Percentiles rank a stretch among this genome's conserved stretches.
Conservation (phyloP, 495 filamentous ascomycete species). For the Pseudomonodictys pantanalensis region DNA sequence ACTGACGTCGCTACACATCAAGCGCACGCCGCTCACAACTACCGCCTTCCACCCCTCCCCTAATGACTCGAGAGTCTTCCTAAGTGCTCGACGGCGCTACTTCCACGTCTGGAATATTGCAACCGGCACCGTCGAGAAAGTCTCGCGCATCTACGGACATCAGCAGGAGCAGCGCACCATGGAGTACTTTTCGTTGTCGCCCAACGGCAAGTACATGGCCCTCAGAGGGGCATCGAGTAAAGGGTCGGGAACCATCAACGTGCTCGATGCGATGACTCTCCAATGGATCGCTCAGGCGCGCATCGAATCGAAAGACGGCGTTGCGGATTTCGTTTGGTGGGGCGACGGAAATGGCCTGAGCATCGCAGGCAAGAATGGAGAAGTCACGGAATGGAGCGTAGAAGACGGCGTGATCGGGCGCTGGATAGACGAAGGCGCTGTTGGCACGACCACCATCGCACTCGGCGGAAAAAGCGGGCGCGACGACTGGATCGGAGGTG, state of each 20-base stretch:
- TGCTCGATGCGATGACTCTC: slow-evolving; percentile 73
- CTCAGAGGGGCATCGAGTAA: slow-evolving; percentile 73
- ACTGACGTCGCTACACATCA: slow-evolving; percentile 83
- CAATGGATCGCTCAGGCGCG: slow-evolving; percentile 88
- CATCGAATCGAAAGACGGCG: slow-evolving; percentile 74
- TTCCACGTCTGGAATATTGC: slow-evolving; percentile 92
- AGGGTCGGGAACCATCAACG: slow-evolving; percentile 82
- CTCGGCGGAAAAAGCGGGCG: slow-evolving; percentile 63
- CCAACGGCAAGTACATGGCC: slow-evolving; percentile 80
- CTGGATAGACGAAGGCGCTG: slow-evolving; percentile 88
- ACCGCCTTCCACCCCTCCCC: slow-evolving; percentile 66
- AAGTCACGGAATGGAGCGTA: slow-evolving; percentile 88
- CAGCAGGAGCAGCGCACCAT: slow-evolving; percentile 81
- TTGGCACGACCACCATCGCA: slow-evolving; percentile 76
- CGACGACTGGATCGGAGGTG: slow-evolving; percentile 64
- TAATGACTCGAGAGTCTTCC: slow-evolving; percentile 65
- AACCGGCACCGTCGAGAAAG: slow-evolving; percentile 75
- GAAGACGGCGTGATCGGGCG: slow-evolving; percentile 63
- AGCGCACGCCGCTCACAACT: slow-evolving; percentile 72
- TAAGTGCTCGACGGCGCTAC: slow-evolving; percentile 81
- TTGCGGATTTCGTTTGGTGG: slow-evolving; percentile 93
- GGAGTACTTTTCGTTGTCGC: slow-evolving; percentile 83
- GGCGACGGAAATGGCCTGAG: slow-evolving; percentile 71
- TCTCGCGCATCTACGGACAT: slow-evolving; percentile 73
- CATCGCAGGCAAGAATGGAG: slow-evolving; percentile 78